Evolutionary conservation across 345 rosid genomes (phyloP), one percentile per base, ranked within the genome.

Genomic region (Aquilaria yunnanensis): DNA sequence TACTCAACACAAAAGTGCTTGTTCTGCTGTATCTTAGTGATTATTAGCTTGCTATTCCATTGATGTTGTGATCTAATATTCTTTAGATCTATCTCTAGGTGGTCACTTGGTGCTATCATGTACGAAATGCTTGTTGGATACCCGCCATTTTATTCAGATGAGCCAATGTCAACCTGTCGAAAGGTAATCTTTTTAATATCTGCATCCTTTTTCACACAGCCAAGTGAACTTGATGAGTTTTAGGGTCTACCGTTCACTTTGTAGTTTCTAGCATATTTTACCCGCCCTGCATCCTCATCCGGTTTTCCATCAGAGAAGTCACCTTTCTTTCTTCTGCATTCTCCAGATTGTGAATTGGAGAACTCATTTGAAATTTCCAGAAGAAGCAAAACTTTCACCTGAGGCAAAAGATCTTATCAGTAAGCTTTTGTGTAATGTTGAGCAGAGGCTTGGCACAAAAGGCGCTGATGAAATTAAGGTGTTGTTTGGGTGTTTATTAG

Each of bases 51-150:
- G 37, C 45, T 37, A 32, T 63, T 63, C 51, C 32, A 46, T 9
- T 16, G 67, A 56, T 67, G 30, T 67, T 53, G 10, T 46, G 52
- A 51, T 67, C 43, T 37, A 46, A 46, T 46, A 13, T 33, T 51
- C 69, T 62, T 37, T 63, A 51, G 45, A 59, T 66, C 43, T 53
- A 67, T 70, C 51, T 69, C 32, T 75, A 93, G 98, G 98, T 93
- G 97, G 99, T 93, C 99, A 60, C 96, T 94, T 33, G 99, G 99
- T 68, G 97, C 99, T 54, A 94, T 94, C 63, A 94, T 94, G 99
- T 94, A 90, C 77, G 97, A 94, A 85, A 94, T 94, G 99, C 99
- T 94, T 62, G 99, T 94, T 58, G 99, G 99, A 49, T 94, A 79
- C 79, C 97, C 99, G 23, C 99, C 99, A 11, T 94, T 94, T 79